Conservation (phyloP, 2,329 filamentous ascomycete genomes). For the Aspergillus amoenus region DNA sequence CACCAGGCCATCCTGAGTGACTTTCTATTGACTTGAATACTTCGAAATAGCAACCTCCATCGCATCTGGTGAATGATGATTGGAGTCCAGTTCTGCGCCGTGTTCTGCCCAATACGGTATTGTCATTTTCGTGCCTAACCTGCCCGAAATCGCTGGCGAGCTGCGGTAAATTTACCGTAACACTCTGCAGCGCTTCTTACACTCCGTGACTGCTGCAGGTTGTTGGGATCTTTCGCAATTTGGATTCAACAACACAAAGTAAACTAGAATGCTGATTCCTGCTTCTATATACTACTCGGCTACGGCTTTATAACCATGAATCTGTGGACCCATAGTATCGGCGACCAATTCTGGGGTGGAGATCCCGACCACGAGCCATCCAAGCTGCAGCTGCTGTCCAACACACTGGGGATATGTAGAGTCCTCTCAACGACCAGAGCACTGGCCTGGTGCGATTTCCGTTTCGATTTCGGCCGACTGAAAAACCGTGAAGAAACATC, state of each 20-base stretch:
- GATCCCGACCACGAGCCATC: conserved; percentile 8
- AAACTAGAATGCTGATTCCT: neutral
- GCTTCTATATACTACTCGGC: neutral
- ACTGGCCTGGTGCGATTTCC: neutral
- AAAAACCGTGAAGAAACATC: neutral
- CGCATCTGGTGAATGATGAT: neutral
- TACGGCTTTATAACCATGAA: neutral
- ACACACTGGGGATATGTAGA: neutral
- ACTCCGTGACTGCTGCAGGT: neutral
- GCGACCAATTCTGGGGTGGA: conserved; percentile 7
- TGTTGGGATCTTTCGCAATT: neutral
- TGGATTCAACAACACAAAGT: neutral
- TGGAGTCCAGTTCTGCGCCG: neutral
- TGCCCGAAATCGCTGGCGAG: neutral
- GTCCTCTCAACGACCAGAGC: neutral
- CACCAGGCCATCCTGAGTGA: neutral
- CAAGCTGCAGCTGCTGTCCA: conserved; percentile 3
- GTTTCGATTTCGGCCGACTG: neutral
- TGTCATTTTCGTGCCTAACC: conserved; percentile 9
- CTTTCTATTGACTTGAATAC: neutral
- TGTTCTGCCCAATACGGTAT: conserved; percentile 6
- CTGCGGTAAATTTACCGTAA: neutral
- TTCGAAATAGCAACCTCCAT: neutral
- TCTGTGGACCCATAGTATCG: neutral
- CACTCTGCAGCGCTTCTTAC: neutral